phyloP scores from a whole-genome alignment of 345 rosid species.

The Aurinia saxatilis region DNA sequence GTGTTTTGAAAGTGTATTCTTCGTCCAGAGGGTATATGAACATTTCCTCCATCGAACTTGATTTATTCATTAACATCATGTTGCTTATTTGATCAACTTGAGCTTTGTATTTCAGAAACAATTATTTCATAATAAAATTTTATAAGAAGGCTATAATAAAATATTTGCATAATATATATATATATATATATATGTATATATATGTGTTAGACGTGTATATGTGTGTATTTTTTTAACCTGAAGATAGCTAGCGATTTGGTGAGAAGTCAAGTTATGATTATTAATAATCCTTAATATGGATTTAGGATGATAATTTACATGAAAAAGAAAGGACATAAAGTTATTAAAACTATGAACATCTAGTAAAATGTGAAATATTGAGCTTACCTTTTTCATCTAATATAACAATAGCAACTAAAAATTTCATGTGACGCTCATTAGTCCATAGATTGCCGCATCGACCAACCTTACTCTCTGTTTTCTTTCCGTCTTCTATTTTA shows the following conservation, averaged over 20 bases:
- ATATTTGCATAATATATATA: no score
- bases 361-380: background rate
- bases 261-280: slow-evolving; percentile 35
- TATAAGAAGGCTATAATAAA: no score
- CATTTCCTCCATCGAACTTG: no score
- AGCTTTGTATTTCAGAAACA: slow-evolving; percentile 40
- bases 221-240: no score
- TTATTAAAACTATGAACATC: background rate
- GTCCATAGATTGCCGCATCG: slow-evolving; percentile 24
- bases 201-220: no score
- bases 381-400: slow-evolving; percentile 32
- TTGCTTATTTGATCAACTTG: slow-evolving; percentile 17
- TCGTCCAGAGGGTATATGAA: no score
- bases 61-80: no score
- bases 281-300: slow-evolving; percentile 36
- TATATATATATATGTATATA: background rate
- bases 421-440: slow-evolving; percentile 36
- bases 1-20: no score
- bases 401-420: slow-evolving; percentile 28
- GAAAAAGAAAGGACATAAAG: background rate
- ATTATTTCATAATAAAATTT: background rate
- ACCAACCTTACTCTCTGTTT: background rate
- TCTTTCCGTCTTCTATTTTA: background rate
- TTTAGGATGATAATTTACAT: no score
- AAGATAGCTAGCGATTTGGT: no score